A percentile compares a stretch with the other conserved stretches of the same genome.
These are phyloP conservation scores for Akanthomyces uredinophilus DNA, from an alignment of 2,329 filamentous ascomycete genomes.

Conservation along the genomic window DNA sequence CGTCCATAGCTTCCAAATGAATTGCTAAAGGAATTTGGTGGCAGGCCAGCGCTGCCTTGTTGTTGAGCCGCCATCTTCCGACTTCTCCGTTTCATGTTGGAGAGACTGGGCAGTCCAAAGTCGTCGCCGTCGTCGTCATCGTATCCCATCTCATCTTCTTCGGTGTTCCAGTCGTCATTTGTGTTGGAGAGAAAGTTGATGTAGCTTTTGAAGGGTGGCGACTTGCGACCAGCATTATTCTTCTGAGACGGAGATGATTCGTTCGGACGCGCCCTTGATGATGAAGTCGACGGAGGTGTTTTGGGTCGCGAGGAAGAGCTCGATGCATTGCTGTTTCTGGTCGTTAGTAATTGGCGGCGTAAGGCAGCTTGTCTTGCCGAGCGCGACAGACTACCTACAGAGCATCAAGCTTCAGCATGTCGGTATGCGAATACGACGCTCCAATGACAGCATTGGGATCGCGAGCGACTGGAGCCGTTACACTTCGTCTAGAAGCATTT, in stretches of 20 bases:
- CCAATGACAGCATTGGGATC: constrained; percentile 77
- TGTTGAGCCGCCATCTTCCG: constrained; percentile 45
- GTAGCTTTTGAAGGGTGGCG: constrained; percentile 68
- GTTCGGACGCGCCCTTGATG: constrained; percentile 43
- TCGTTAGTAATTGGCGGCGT: constrained; percentile 15
- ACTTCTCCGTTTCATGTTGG: constrained; percentile 77
- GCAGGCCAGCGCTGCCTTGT: constrained; percentile 29
- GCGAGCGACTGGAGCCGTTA: constrained; percentile 36
- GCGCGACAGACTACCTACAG: constrained; percentile 49
- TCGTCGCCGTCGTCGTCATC: constrained; percentile 90
- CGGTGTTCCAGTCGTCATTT: constrained; percentile 75
- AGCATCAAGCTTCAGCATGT: constrained; percentile 83
- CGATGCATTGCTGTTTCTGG: constrained; percentile 50
- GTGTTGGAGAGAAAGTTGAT: constrained; percentile 76
- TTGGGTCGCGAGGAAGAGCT: constrained; percentile 60
- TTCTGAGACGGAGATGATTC: constrained; percentile 54
- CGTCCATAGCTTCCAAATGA: constrained; percentile 38
- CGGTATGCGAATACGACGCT: constrained; percentile 92
- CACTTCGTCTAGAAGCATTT: constrained; percentile 46
- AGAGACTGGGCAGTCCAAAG: constrained; percentile 88
- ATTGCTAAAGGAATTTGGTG: constrained; percentile 32
- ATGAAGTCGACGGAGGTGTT: constrained; percentile 65
- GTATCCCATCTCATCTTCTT: constrained; percentile 74
- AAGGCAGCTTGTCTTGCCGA: not conserved
- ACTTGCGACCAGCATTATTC: constrained; percentile 47